Conservation (phyloP, 352 stramenopile genomes). For the Hyaloperonospora arabidopsidis region DNA sequence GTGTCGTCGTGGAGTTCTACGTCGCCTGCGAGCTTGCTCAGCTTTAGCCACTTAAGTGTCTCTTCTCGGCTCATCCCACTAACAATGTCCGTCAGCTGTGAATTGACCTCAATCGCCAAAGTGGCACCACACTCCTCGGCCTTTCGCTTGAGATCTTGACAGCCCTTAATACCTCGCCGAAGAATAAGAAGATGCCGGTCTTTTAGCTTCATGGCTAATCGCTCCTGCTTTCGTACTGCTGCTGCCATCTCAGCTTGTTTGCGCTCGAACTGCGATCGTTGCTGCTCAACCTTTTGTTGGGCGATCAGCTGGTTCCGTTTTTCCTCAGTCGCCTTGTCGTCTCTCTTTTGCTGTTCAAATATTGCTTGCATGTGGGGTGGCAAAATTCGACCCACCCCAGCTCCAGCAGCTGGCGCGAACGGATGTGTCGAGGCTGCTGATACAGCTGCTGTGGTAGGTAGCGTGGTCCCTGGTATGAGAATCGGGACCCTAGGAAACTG, state of each 20-base stretch:
- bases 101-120: constrained; percentile 71
- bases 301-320: constrained; percentile 7
- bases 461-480: constrained; percentile 8
- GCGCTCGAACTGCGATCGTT: constrained; percentile 11
- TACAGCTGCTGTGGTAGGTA: constrained; percentile 6
- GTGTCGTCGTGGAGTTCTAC: constrained; percentile 62
- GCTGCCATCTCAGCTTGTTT: constrained; percentile 22
- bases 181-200: constrained; percentile 64
- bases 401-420: not conserved
- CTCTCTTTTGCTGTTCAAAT: constrained; percentile 20
- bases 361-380: constrained; percentile 22
- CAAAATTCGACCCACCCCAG: constrained; percentile 18
- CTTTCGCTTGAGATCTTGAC: constrained; percentile 56
- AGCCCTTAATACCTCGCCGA: constrained; percentile 57
- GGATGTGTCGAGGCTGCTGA: not conserved
- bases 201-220: constrained; percentile 39
- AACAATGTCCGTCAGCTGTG: constrained; percentile 72
- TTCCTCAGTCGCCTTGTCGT: constrained; percentile 2
- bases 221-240: constrained; percentile 28
- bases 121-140: constrained; percentile 52
- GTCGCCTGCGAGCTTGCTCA: constrained; percentile 54
- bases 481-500: constrained; percentile 15
- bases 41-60: constrained; percentile 62
- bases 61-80: constrained; percentile 52
- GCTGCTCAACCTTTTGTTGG: constrained; percentile 6